These are phyloP conservation scores for Silybum marianum DNA, from an alignment of 129 eudicot species.

Conservation along the genomic window DNA sequence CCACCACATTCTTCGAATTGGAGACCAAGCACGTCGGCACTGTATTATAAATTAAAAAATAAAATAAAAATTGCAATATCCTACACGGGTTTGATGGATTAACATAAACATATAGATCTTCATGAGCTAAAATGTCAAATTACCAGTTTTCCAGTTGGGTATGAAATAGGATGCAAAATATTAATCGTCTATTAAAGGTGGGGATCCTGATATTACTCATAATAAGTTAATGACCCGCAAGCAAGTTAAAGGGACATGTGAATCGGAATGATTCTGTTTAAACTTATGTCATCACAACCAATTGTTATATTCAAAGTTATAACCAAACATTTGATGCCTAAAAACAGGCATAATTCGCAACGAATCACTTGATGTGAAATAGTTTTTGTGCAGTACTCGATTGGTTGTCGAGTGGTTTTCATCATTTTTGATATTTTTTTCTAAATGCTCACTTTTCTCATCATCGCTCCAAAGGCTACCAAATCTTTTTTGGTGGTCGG, in stretches of 20 bases:
- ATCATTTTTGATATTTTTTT: slow-evolving; percentile 6
- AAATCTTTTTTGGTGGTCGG: slow-evolving; percentile 5
- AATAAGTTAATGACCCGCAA: slow-evolving; percentile 15
- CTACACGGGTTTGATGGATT: slow-evolving; percentile 10
- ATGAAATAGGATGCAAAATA: slow-evolving; percentile 8
- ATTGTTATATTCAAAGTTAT: slow-evolving; percentile 24
- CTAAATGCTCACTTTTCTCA: slow-evolving; percentile 5
- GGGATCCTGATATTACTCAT: slow-evolving; percentile 11
- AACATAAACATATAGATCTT: neutral
- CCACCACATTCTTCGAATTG: slow-evolving; percentile 2
- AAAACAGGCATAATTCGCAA: slow-evolving; percentile 24
- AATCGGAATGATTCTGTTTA: slow-evolving; percentile 13
- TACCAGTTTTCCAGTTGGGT: neutral
- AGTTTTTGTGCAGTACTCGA: slow-evolving; percentile 2
- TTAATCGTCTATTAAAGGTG: neutral
- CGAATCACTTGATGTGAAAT: slow-evolving; percentile 25
- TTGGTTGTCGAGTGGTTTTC: slow-evolving; percentile 17
- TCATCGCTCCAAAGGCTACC: slow-evolving; percentile 9
- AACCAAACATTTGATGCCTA: slow-evolving; percentile 26
- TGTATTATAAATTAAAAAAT: slow-evolving; percentile 1
- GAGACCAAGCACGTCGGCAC: neutral
- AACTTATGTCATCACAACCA: slow-evolving; percentile 30
- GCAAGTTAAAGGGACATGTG: slow-evolving; percentile 8
- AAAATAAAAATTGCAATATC: neutral
- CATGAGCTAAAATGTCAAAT: slow-evolving; percentile 4